A percentile compares a stretch with the other conserved stretches of the same genome.
Conservation (phyloP, 2,329 filamentous ascomycete species). For the Aureobasidium leucospermi region DNA sequence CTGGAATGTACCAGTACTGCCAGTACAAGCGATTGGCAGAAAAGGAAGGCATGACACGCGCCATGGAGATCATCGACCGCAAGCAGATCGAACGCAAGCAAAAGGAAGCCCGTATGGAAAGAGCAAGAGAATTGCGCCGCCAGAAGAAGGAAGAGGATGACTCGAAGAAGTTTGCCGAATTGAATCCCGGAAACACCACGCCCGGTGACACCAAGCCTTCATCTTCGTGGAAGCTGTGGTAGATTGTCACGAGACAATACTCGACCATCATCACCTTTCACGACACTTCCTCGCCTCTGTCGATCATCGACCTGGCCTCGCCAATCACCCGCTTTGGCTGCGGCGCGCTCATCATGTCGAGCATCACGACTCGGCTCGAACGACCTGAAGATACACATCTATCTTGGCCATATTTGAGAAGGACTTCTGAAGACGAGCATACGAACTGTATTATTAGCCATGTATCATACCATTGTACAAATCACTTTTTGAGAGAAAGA, state of each 20-base stretch:
- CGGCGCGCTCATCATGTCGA: not conserved
- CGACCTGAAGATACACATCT: not conserved
- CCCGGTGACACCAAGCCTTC: slow-evolving; percentile 16
- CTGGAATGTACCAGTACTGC: slow-evolving; percentile 76
- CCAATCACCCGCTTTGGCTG: not conserved
- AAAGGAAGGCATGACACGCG: slow-evolving; percentile 73
- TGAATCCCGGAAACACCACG: slow-evolving; percentile 17
- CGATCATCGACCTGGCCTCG: no score
- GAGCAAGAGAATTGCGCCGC: slow-evolving; percentile 31
- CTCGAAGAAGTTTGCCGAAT: slow-evolving; percentile 27
- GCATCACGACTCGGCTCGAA: not conserved
- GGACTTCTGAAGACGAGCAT: not conserved
- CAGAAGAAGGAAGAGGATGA: slow-evolving; percentile 38
- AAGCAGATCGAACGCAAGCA: slow-evolving; percentile 58
- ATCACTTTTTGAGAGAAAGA: no score
- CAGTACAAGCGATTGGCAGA: slow-evolving; percentile 67
- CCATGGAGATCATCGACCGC: slow-evolving; percentile 71
- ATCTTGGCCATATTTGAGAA: not conserved
- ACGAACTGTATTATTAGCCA: slow-evolving; percentile 3
- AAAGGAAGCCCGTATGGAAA: slow-evolving; percentile 38
- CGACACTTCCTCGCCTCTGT: not conserved
- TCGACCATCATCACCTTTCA: not conserved
- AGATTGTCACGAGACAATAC: not conserved
- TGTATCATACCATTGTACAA: slow-evolving; percentile 4
- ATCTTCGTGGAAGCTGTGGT: slow-evolving; percentile 31